phyloP scores from a whole-genome alignment of 129 eudicot genomes.

The Helichrysum umbraculigerum region DNA sequence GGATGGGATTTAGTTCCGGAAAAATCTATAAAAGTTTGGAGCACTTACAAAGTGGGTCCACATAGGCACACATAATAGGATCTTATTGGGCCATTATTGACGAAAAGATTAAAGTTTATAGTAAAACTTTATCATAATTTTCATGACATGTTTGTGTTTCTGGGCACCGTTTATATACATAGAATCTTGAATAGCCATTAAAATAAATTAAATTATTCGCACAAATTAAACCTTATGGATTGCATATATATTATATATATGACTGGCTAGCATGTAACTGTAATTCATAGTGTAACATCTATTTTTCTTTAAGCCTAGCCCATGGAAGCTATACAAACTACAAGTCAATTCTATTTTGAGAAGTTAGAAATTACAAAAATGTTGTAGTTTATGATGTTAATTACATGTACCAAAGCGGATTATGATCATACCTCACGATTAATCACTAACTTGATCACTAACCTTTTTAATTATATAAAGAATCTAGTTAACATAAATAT shows the following conservation, averaged over 20 bases:
- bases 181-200: not conserved
- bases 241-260: not conserved
- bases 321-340: no score
- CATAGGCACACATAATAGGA: not conserved
- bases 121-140: not conserved
- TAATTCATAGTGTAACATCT: no score
- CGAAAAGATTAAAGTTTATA: conserved; percentile 5
- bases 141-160: not conserved
- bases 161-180: not conserved
- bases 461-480: not conserved
- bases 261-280: no score
- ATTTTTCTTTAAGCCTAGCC: no score
- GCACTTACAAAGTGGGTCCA: conserved; percentile 33
- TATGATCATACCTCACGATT: not conserved
- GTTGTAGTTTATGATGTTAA: no score
- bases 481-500: not conserved
- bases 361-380: no score
- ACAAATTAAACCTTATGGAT: not conserved
- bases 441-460: not conserved
- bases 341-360: no score
- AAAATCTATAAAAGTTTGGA: conserved; percentile 31
- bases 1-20: conserved; percentile 28
- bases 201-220: not conserved
- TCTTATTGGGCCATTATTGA: conserved; percentile 32
- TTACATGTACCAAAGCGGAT: not conserved